Base-by-base conservation (phyloP, 495 filamentous ascomycete species). In the Xylaria acuta region DNA sequence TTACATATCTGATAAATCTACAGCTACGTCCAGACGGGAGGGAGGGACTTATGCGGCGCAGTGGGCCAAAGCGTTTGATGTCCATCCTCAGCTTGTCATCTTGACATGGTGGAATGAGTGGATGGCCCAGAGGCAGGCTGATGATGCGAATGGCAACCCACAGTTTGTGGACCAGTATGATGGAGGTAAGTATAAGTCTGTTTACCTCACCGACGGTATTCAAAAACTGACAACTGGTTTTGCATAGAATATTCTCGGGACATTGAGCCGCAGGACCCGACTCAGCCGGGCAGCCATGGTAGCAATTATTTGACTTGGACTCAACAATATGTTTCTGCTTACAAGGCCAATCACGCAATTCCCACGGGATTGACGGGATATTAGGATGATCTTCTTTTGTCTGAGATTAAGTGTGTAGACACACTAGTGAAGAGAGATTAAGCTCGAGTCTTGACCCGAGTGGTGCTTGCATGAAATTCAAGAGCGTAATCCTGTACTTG, bases 261-360 rank as follows among this genome's bases (percentile, higher is more conserved):
- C n/a, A 53, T 53, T 53, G 49, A 53, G n/a, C 49, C 49, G 1
- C 49, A 53, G 11, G 49, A 53, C 49, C 49, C 49, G 9, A 11
- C n/a, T 53, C 49, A 53, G 49, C 49, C 49, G 22, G 49, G 49
- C 49, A 25, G 49, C 8, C 49, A 53, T 25, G 49, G 49, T 14
- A 53, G 49, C 49, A n/a, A 53, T n/a, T 53, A 53, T 25, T 53
- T 53, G 22, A 53, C 49, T 25, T 53, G 49, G 49, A 53, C 49
- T 25, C 49, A 53, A 14, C 49, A 53, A 14, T 53, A 53, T 11
- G 16, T 53, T 25, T 53, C 49, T 53, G 49, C 49, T 53, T 53
- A 53, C 49, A 53, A 53, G 22, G 22, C n/a, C 9, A 53, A 53
- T 14, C 49, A 27, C 25, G 12, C n/a, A 8, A 11, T 53, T 25